Evolutionary conservation across 225 moss, liverwort and hornwort genomes (phyloP).

Genomic region (Anthoceros angustus): DNA sequence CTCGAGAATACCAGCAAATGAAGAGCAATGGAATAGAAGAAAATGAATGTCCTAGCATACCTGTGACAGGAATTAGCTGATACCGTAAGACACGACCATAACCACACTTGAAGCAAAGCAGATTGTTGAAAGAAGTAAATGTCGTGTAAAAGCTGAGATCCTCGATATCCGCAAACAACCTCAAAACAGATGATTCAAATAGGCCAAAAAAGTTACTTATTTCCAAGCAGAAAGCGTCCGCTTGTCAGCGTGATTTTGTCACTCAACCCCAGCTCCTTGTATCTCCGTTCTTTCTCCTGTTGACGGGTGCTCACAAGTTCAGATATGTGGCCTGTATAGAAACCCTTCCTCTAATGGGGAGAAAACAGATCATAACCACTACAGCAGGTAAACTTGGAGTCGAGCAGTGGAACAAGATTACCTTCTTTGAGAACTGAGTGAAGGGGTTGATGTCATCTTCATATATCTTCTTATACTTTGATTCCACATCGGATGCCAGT

Average conservation of each 20-base stretch:
- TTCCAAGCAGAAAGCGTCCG: constrained; percentile 88
- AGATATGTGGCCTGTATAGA: background rate
- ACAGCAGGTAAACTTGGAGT: background rate
- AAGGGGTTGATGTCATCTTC: constrained; percentile 97
- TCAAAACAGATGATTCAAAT: background rate
- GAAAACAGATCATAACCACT: background rate
- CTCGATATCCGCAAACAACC: too few species aligned
- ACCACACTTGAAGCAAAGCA: too few species aligned
- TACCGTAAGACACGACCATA: too few species aligned
- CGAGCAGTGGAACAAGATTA: constrained; percentile 4
- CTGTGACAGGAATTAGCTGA: constrained; percentile 16
- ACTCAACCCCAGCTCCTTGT: constrained; percentile 86
- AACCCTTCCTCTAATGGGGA: background rate
- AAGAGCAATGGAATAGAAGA: constrained; percentile 81
- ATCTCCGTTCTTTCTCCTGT: constrained; percentile 89
- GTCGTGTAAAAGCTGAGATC: too few species aligned
- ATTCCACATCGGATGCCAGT: constrained; percentile 61
- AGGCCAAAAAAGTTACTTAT: constrained; percentile 36
- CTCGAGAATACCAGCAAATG: constrained; percentile 75
- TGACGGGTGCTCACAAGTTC: background rate
- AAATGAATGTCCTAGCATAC: constrained; percentile 84
- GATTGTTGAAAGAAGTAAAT: too few species aligned
- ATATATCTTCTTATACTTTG: constrained; percentile 94
- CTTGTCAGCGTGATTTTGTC: constrained; percentile 95
- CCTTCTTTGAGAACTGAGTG: constrained; percentile 96